A percentile compares a stretch with the other conserved stretches of the same genome.
phyloP scores from a whole-genome alignment of 495 filamentous ascomycete genomes.

The Parachaetomium inaequale region DNA sequence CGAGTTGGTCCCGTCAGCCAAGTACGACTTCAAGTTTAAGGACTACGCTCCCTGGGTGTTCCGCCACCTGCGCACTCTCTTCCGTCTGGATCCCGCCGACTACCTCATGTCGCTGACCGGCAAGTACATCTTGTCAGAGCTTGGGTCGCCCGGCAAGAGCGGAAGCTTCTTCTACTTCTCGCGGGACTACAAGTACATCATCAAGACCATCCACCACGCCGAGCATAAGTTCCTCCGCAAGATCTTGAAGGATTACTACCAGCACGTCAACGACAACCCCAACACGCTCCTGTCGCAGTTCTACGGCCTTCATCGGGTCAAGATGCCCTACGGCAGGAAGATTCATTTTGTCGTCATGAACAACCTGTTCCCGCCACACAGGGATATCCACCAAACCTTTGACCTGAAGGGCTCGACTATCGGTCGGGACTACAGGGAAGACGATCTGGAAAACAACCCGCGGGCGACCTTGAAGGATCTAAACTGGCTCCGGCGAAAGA shows the following conservation, averaged over 20 bases:
- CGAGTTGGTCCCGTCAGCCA: slow-evolving; percentile 94
- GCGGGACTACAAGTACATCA: slow-evolving; percentile 99
- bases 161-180: slow-evolving; percentile 99
- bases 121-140: slow-evolving; percentile 96
- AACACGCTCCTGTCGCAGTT: slow-evolving; percentile 97
- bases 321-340: slow-evolving; percentile 96
- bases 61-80: slow-evolving; percentile 82
- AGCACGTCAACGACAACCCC: slow-evolving; percentile 88
- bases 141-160: slow-evolving; percentile 96
- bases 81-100: slow-evolving; percentile 90
- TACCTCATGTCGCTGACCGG: slow-evolving; percentile 98
- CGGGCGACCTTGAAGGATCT: slow-evolving; percentile 93
- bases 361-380: slow-evolving; percentile 95
- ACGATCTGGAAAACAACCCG: slow-evolving; percentile 82
- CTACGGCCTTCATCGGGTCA: slow-evolving; percentile 95
- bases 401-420: slow-evolving; percentile 97
- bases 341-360: slow-evolving; percentile 99
- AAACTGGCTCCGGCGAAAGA: slow-evolving; percentile 87
- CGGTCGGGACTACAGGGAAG: slow-evolving; percentile 85
- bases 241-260: slow-evolving; percentile 89
- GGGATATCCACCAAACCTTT: slow-evolving; percentile 95
- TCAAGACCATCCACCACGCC: slow-evolving; percentile 97
- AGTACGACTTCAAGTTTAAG: slow-evolving; percentile 99
- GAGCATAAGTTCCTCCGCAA: slow-evolving; percentile 95
- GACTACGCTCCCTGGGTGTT: slow-evolving; percentile 99